These are phyloP conservation scores for Ogataea zsoltii DNA, from an alignment of 805 yeast species.

Conservation along the genomic window DNA sequence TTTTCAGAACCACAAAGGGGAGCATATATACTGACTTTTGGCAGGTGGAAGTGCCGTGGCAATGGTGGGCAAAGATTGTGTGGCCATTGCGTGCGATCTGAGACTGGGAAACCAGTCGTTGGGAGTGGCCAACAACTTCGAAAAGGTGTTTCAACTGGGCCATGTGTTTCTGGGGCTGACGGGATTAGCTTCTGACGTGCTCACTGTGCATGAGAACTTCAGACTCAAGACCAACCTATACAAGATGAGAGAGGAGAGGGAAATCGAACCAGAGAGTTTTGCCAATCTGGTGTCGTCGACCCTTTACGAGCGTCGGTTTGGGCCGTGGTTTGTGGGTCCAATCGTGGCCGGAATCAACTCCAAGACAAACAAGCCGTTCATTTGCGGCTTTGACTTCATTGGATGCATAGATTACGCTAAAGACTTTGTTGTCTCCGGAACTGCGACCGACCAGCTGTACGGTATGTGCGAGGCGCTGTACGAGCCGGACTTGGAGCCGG, in stretches of 20 bases:
- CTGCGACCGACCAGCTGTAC: slow-evolving; percentile 93
- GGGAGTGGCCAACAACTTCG: slow-evolving; percentile 90
- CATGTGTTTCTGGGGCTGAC: slow-evolving; percentile 89
- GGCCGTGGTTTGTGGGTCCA: slow-evolving; percentile 97
- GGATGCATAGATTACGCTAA: slow-evolving; percentile 95
- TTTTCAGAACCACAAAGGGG: not conserved
- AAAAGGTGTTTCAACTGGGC: slow-evolving; percentile 84
- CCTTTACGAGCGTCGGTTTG: slow-evolving; percentile 86
- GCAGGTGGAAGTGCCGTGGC: slow-evolving; percentile 95
- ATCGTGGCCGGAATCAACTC: slow-evolving; percentile 93
- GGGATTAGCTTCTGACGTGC: slow-evolving; percentile 93
- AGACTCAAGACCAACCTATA: slow-evolving; percentile 84
- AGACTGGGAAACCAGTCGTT: slow-evolving; percentile 92
- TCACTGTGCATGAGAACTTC: slow-evolving; percentile 78
- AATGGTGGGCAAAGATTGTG: slow-evolving; percentile 98
- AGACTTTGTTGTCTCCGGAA: slow-evolving; percentile 94
- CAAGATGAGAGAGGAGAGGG: slow-evolving; percentile 86
- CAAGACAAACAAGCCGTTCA: slow-evolving; percentile 78
- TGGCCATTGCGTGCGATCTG: slow-evolving; percentile 95
- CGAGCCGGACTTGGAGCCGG: slow-evolving; percentile 92
- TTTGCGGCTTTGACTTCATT: slow-evolving; percentile 93
- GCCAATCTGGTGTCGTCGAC: slow-evolving; percentile 91
- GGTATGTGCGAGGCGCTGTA: slow-evolving; percentile 98
- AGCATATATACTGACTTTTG: slow-evolving; percentile 2
- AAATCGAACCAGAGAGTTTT: slow-evolving; percentile 89